phyloP scores from a whole-genome alignment of 179 eudicot species.

The Beta macrorhiza region DNA sequence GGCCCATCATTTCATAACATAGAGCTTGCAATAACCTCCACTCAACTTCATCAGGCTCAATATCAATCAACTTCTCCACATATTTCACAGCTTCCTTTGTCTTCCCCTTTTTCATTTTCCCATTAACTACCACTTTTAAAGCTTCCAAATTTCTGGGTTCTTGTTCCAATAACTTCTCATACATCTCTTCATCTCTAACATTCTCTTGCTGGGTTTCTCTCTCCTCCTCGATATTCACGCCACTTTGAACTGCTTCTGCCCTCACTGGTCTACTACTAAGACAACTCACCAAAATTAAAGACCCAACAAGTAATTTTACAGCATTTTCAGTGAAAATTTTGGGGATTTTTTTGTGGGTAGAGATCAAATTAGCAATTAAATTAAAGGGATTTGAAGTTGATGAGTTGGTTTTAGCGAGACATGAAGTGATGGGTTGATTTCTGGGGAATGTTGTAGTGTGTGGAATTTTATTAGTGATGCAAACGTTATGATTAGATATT shows the following conservation, averaged over 20 bases:
- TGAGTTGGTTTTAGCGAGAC: neutral
- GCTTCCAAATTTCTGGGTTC: conserved; percentile 68
- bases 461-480: neutral
- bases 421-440: neutral
- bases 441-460: conserved; percentile 3
- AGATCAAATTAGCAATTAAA: neutral
- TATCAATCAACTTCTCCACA: conserved; percentile 72
- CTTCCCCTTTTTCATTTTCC: conserved; percentile 73
- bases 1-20: conserved; percentile 83
- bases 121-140: conserved; percentile 64
- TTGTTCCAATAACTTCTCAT: conserved; percentile 50
- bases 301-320: conserved; percentile 57
- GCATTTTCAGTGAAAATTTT: conserved; percentile 38
- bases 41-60: conserved; percentile 73
- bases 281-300: conserved; percentile 55
- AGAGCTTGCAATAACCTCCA: conserved; percentile 94
- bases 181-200: conserved; percentile 55
- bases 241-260: conserved; percentile 40
- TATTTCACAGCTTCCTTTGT: conserved; percentile 62
- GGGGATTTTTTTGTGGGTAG: conserved; percentile 37
- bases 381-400: conserved; percentile 10
- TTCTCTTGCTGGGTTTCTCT: conserved; percentile 32
- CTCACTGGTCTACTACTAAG: conserved; percentile 34
- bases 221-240: conserved; percentile 33
- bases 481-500: neutral